Base-by-base conservation (phyloP, 441 rosid genomes). In the Daphne laureola region DNA sequence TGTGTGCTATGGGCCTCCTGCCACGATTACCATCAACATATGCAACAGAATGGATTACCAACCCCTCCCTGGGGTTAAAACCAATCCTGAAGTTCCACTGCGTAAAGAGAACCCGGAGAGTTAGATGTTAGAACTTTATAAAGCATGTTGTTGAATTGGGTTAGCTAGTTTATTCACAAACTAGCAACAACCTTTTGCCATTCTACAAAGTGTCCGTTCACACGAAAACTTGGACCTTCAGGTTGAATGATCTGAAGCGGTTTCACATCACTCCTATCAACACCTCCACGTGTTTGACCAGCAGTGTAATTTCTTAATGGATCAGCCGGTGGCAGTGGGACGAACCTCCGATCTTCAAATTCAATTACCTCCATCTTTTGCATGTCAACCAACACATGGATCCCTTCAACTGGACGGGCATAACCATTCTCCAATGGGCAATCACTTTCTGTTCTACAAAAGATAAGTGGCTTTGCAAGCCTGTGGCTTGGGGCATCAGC, bases 391-490 rank as follows among this genome's bases (percentile, higher is more conserved):
- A 76, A 75, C 14, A 76, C 73, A 58, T 62, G 73, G 23, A 77
- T 73, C 46, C 81, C 78, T 45, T 77, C 81, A 26, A 77, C 81
- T 0, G 78, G 81, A 42, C 78, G 78, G 14, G 78, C 78, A 70
- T 77, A 77, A 43, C 81, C 81, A 49, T 77, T 77, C 62, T 73
- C 81, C 62, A 77, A 57, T 4, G 81, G 74, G 53, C 76, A 73
- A 67, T 77, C 78, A 45, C 81, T 77, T 68, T 77, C 81, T 25
- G 78, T 70, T 67, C 78, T 67, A 61, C 81, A 76, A 63, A 70
- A 76, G 31, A 76, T 65, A 35, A 77, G 71, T 1, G 81, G 81
- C 49, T 77, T 77, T 49, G 78, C 76, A 59, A 77, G 78, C 54
- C 81, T 73, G 21, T 60, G 76, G 53, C 71, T 70, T 7, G 81